Conservation (phyloP, 176 grass and related monocot genomes). For the Lolium rigidum region DNA sequence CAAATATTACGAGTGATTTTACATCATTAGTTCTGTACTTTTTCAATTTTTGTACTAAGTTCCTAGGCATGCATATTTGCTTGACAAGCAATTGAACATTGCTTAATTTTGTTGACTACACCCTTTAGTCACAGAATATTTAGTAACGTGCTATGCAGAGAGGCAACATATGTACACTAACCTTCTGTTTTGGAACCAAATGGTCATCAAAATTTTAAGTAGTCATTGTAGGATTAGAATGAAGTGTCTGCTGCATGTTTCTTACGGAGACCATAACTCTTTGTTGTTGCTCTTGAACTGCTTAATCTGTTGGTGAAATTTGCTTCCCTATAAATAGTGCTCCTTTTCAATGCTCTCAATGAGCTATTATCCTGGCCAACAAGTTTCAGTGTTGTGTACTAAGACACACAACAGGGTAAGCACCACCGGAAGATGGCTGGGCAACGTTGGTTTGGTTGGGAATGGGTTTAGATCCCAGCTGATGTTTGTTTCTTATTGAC, state of each 20-base stretch:
- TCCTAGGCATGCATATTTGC: neutral
- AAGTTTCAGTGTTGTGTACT: neutral
- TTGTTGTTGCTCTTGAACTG: neutral
- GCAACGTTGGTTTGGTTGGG: neutral
- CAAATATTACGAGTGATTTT: neutral
- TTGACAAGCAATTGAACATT: neutral
- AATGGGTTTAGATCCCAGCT: neutral
- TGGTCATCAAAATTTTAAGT: neutral
- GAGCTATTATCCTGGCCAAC: neutral
- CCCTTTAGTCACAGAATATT: neutral
- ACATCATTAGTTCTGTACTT: neutral
- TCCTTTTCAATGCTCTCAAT: neutral
- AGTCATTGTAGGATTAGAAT: neutral
- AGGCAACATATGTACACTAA: neutral
- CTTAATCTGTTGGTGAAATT: neutral
- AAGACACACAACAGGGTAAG: neutral
- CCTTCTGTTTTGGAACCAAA: neutral
- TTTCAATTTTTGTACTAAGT: neutral
- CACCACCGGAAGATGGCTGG: neutral
- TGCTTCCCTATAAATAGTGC: neutral
- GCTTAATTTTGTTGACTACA: conserved; percentile 8
- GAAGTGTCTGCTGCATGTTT: neutral
- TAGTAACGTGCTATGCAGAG: neutral
- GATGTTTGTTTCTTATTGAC: conserved; percentile 2
- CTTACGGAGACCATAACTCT: neutral